These are phyloP conservation scores for Lachancea sp. DNA, from an alignment of 805 yeast genomes.

Conservation along the genomic window DNA sequence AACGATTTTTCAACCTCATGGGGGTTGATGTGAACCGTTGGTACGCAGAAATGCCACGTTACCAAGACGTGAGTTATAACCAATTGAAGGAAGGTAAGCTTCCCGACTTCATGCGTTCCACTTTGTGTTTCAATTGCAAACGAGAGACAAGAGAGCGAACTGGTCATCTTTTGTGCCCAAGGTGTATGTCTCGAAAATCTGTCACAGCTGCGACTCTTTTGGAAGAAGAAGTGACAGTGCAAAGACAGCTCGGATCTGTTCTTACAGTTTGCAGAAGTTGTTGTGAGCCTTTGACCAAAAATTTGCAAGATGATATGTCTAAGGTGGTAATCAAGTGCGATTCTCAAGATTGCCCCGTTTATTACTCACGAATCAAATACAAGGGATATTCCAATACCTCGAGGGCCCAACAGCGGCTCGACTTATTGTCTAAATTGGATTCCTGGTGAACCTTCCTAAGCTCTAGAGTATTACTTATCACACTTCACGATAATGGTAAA, in stretches of 20 bases:
- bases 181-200: conserved; percentile 3
- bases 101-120: conserved; percentile 20
- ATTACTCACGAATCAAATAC: conserved; percentile 46
- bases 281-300: conserved; percentile 23
- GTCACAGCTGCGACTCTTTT: conserved; percentile 4
- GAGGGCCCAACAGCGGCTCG: conserved; percentile 8
- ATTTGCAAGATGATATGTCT: conserved; percentile 27
- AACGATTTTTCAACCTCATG: conserved; percentile 69
- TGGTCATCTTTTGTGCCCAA: conserved; percentile 30
- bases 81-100: conserved; percentile 7
- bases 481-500: conserved; percentile 4
- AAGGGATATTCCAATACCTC: conserved; percentile 25
- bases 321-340: conserved; percentile 38
- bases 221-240: conserved; percentile 13
- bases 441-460: conserved; percentile 24
- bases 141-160: conserved; percentile 21
- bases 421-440: conserved; percentile 16
- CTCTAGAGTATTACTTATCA: neutral
- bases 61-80: conserved; percentile 6
- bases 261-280: conserved; percentile 36
- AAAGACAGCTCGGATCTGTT: conserved; percentile 27
- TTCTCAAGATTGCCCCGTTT: conserved; percentile 61
- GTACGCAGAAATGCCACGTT: conserved; percentile 63
- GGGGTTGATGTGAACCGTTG: conserved; percentile 78
- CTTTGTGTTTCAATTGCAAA: conserved; percentile 29